Evolutionary conservation across 805 yeast species (phyloP).

Genomic region (Pachysolen tannophilus): DNA sequence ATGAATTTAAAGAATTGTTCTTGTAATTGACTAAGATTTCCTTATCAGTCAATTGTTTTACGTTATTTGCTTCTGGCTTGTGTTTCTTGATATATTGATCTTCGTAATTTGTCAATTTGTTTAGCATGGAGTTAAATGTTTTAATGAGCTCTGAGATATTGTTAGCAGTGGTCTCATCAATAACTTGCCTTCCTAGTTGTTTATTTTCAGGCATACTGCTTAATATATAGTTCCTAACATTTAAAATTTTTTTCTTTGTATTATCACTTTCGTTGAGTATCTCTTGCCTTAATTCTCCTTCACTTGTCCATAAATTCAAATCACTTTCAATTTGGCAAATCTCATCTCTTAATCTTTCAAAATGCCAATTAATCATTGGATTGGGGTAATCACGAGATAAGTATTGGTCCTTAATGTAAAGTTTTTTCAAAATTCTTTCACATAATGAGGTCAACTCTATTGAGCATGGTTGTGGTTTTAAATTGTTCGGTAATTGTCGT

Average conservation of each 20-base stretch:
- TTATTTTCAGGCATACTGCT: slow-evolving; percentile 9
- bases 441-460: slow-evolving; percentile 10
- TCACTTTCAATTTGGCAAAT: slow-evolving; percentile 49
- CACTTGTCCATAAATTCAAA: slow-evolving; percentile 1
- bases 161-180: slow-evolving; percentile 6
- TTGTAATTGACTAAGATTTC: slow-evolving; percentile 36
- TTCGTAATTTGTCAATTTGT: slow-evolving; percentile 16
- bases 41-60: slow-evolving; percentile 23
- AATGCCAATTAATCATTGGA: slow-evolving; percentile 63
- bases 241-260: slow-evolving; percentile 6
- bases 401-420: slow-evolving; percentile 40
- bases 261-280: slow-evolving; percentile 7
- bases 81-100: slow-evolving; percentile 8
- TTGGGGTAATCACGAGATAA: slow-evolving; percentile 51
- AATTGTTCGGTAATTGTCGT: slow-evolving; percentile 48
- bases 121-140: slow-evolving; percentile 15
- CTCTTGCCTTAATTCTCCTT: slow-evolving; percentile 3
- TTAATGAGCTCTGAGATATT: slow-evolving; percentile 10
- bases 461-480: slow-evolving; percentile 8
- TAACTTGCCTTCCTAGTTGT: background rate
- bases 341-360: slow-evolving; percentile 53
- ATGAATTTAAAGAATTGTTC: slow-evolving; percentile 21
- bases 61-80: slow-evolving; percentile 6
- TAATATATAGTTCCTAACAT: slow-evolving; percentile 6
- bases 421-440: slow-evolving; percentile 23